phyloP scores from a whole-genome alignment of 768 basidiomycete species.

The Lenzites betulinus region DNA sequence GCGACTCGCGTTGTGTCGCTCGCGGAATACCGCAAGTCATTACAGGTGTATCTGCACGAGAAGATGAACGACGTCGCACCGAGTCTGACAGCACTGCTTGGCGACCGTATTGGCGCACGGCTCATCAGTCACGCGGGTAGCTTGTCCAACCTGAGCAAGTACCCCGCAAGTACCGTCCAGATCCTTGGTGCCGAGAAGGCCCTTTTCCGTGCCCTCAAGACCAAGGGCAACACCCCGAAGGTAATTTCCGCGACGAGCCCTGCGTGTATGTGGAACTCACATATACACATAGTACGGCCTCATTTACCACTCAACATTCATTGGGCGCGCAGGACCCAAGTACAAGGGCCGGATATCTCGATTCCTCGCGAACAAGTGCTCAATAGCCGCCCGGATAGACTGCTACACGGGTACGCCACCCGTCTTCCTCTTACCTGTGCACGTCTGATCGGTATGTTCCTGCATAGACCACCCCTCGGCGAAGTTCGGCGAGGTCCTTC shows the following conservation, averaged over 20 bases:
- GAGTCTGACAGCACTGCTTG: conserved; percentile 85
- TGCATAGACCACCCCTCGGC: conserved; percentile 74
- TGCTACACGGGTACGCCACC: conserved; percentile 75
- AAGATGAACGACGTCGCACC: conserved; percentile 99
- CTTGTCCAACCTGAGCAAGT: conserved; percentile 95
- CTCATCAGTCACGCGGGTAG: conserved; percentile 96
- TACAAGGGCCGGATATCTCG: conserved; percentile 97
- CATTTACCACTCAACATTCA: conserved; percentile 96
- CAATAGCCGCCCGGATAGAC: conserved; percentile 95
- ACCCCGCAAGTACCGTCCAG: conserved; percentile 97
- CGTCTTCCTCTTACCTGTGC: neutral
- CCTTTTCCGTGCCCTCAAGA: conserved; percentile 94
- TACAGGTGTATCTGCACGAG: conserved; percentile 85
- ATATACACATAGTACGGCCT: conserved; percentile 75
- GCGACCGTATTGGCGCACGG: conserved; percentile 89
- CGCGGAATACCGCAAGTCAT: conserved; percentile 89
- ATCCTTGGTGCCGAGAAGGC: conserved; percentile 99
- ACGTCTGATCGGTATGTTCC: neutral
- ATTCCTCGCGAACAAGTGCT: conserved; percentile 99
- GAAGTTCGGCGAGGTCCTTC: conserved; percentile 94
- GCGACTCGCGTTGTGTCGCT: conserved; percentile 89
- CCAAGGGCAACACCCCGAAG: conserved; percentile 98
- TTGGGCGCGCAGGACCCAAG: conserved; percentile 91
- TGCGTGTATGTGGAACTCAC: neutral
- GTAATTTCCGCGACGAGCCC: conserved; percentile 40